A percentile compares a stretch with the other conserved stretches of the same genome.
Conservation (phyloP, 1,284 basidiomycete genomes). For the Entoloma clypeatum region DNA sequence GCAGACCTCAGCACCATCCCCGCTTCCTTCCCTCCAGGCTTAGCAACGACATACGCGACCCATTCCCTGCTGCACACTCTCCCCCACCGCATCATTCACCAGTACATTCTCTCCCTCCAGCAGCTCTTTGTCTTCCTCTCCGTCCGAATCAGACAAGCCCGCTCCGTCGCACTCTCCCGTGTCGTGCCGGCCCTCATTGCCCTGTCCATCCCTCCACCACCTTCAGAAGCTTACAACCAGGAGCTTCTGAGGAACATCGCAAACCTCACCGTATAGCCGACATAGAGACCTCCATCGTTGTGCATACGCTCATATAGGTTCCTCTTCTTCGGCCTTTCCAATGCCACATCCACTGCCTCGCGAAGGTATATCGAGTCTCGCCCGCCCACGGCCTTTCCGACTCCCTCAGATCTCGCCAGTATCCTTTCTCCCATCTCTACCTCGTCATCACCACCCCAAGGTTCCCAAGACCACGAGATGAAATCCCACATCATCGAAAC, state of each 20-base stretch:
- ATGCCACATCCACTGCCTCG: conserved; percentile 9
- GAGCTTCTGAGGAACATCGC: conserved; percentile 29
- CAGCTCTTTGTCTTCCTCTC: conserved; percentile 70
- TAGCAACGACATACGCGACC: conserved; percentile 21
- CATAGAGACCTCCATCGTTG: conserved; percentile 36
- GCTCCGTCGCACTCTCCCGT: conserved; percentile 66
- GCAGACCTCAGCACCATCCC: conserved; percentile 64
- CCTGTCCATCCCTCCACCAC: conserved; percentile 49
- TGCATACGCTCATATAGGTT: conserved; percentile 23
- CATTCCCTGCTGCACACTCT: conserved; percentile 44
- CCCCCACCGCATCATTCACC: conserved; percentile 63
- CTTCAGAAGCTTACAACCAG: conserved; percentile 39
- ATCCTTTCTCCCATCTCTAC: conserved; percentile 24
- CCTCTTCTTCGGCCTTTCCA: conserved; percentile 25
- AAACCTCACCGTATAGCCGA: conserved; percentile 36
- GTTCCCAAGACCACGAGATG: conserved; percentile 41
- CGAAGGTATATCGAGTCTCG: conserved; percentile 21
- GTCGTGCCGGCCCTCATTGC: conserved; percentile 35
- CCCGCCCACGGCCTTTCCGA: conserved; percentile 17
- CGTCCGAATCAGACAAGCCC: too few relatives aligned
- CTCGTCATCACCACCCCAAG: conserved; percentile 2
- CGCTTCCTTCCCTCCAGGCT: conserved; percentile 16
- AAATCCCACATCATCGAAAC: conserved; percentile 61
- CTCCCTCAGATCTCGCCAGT: conserved; percentile 14
- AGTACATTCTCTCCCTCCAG: conserved; percentile 75